Evolutionary conservation across 2,329 filamentous ascomycete species (phyloP), one percentile per base, ranked within the genome.

Genomic region (Aspergillus sp.): DNA sequence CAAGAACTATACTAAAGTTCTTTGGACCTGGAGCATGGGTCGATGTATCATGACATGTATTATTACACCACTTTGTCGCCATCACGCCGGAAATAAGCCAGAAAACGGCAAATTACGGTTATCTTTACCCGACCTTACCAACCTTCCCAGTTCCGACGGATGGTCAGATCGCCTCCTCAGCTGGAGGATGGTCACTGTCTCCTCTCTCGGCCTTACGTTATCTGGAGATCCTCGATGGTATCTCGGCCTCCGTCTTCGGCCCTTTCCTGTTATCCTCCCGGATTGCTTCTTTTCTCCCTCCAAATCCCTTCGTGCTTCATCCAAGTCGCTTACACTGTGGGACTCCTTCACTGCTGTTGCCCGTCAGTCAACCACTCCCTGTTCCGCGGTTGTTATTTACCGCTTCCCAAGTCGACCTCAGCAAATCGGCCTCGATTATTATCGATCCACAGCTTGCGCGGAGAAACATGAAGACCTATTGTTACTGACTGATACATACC

Each of bases 121-220:
- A 30, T 33, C n/a, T 33, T 46, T 27, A 12, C 42, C 42, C 8
- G 20, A 27, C 12, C 9, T 22, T 22, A 47, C 24, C 45, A 34
- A 33, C 15, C n/a, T 47, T 47, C 8, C 27, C 27, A 30, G 27
- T 30, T 30, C 27, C 27, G 27, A n/a, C 45, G 22, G 45, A 47
- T 47, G 45, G 45, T 47, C 45, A 47, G 45, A 47, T 47, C 41
- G 19, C 7, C 45, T 47, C 15, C 45, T 33, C 20, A 24, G 20
- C 20, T 20, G 20, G 20, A 20, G 20, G 20, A 20, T 20, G 42
- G 39, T 56, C 57, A 54, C 57, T 61, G 27, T 30, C 27, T 30
- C 27, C 9, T 11, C 27, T 58, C 57, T 62, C 58, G 49, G 60
- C 61, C 61, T 64, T 64, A 62, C 62, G 62, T 64, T 63, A 63